A percentile compares a stretch with the other conserved stretches of the same genome.
Conservation (phyloP, 192 early-diverging fungal genomes). For the Coemansia sp. region DNA sequence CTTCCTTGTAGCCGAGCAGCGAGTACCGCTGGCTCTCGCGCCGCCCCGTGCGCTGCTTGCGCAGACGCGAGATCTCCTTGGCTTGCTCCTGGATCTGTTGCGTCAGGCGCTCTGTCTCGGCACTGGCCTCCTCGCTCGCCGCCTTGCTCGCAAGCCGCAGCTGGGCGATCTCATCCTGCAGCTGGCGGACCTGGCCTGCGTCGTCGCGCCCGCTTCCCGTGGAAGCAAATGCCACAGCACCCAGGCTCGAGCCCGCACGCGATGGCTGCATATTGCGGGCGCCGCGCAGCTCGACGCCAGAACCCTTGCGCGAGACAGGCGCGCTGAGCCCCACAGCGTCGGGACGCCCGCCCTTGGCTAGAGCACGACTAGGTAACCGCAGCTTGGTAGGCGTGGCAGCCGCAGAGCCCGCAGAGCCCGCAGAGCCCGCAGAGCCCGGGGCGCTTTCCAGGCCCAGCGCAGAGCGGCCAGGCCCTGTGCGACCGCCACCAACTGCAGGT, state of each 20-base stretch:
- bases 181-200: background rate
- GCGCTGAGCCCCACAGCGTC: conserved; percentile 2
- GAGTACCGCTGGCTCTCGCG: conserved; percentile 35
- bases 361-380: conserved; percentile 28
- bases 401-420: background rate
- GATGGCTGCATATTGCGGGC: conserved; percentile 1
- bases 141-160: conserved; percentile 18
- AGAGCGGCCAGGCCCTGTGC: conserved; percentile 6
- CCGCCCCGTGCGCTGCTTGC: conserved; percentile 32
- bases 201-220: background rate
- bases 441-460: conserved; percentile 15
- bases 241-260: conserved; percentile 12
- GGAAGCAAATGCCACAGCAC: background rate
- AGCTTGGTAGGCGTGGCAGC: conserved; percentile 30
- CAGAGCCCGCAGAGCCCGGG: background rate
- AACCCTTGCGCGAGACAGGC: conserved; percentile 13
- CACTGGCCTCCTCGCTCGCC: conserved; percentile 5
- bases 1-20: conserved; percentile 31
- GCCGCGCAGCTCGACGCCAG: conserved; percentile 6
- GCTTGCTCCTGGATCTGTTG: conserved; percentile 47
- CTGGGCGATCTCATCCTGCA: conserved; percentile 27
- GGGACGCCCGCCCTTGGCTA: conserved; percentile 7
- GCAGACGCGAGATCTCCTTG: conserved; percentile 35
- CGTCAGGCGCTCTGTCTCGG: conserved; percentile 27
- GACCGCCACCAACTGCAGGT: background rate